Percentiles rank a stretch among this genome's conserved stretches.
Evolutionary conservation across 208 protist genomes (phyloP).

Genomic region (Crithidia expoeki): DNA sequence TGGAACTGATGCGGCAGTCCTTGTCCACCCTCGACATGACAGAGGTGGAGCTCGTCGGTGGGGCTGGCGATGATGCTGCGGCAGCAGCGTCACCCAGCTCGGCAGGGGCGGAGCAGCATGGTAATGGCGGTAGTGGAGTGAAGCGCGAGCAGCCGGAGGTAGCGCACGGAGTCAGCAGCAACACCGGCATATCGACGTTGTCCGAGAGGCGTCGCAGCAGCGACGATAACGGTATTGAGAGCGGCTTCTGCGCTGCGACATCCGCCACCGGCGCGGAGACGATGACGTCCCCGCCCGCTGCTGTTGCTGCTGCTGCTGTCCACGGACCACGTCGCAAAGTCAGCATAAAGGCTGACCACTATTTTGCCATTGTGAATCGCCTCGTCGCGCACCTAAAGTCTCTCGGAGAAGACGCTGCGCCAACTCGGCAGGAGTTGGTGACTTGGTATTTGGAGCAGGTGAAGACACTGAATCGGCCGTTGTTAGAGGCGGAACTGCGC

Average conservation of each 20-base stretch:
- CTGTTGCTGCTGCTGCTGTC: neutral
- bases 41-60: slow-evolving; percentile 82
- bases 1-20: slow-evolving; percentile 92
- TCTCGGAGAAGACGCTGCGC: slow-evolving; percentile 70
- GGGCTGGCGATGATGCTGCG: slow-evolving; percentile 18
- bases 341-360: slow-evolving; percentile 84
- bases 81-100: too few relatives aligned
- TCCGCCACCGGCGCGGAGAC: slow-evolving; percentile 3
- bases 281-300: slow-evolving; percentile 6
- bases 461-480: slow-evolving; percentile 67
- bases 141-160: slow-evolving; percentile 42
- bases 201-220: slow-evolving; percentile 10
- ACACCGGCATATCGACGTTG: neutral
- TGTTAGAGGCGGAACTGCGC: slow-evolving; percentile 83
- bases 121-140: slow-evolving; percentile 6
- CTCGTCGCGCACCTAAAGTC: slow-evolving; percentile 66
- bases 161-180: slow-evolving; percentile 8
- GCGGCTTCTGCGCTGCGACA: slow-evolving; percentile 10
- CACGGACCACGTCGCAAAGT: slow-evolving; percentile 44
- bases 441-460: slow-evolving; percentile 91
- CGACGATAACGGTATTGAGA: too few relatives aligned
- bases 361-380: slow-evolving; percentile 88
- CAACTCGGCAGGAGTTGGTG: slow-evolving; percentile 79
- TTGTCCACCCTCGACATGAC: slow-evolving; percentile 90
- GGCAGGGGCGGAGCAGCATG: neutral